phyloP scores from a whole-genome alignment of 1,139 yeast genomes.

The Wickerhamiella pararugosa region DNA sequence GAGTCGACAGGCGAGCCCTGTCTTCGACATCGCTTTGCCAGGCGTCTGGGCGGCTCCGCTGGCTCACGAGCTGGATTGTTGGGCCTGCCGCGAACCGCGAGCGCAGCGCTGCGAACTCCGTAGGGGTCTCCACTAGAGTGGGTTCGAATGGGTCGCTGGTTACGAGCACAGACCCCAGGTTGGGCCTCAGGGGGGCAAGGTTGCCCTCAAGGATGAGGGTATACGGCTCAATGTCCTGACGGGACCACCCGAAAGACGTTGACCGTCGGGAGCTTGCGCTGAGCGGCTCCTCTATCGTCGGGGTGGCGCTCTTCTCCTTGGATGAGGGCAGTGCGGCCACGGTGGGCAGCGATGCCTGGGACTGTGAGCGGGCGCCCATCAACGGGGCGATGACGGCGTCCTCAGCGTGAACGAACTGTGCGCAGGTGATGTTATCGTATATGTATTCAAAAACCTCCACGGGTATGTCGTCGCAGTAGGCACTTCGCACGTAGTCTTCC shows the following conservation, averaged over 20 bases:
- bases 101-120: conserved; percentile 20
- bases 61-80: conserved; percentile 24
- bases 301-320: too few relatives aligned
- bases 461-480: conserved; percentile 28
- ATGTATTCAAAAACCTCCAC: conserved; percentile 34
- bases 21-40: conserved; percentile 11
- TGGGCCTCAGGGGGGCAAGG: conserved; percentile 25
- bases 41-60: conserved; percentile 27
- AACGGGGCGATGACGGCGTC: background rate
- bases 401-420: conserved; percentile 32
- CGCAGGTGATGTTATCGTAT: conserved; percentile 46
- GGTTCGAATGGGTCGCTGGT: conserved; percentile 22
- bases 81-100: conserved; percentile 23
- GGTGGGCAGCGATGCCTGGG: too few relatives aligned
- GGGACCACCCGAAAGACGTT: conserved; percentile 16
- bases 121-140: conserved; percentile 16
- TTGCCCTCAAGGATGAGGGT: conserved; percentile 25
- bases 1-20: conserved; percentile 1
- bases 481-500: conserved; percentile 40
- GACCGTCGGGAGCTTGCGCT: conserved; percentile 6
- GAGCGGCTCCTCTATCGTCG: too few relatives aligned
- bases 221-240: conserved; percentile 28
- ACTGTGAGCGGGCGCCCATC: too few relatives aligned
- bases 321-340: too few relatives aligned
- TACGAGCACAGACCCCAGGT: conserved; percentile 17